These are phyloP conservation scores for Stereocaulon alpinum DNA, from an alignment of 495 filamentous ascomycete species.

Conservation along the genomic window DNA sequence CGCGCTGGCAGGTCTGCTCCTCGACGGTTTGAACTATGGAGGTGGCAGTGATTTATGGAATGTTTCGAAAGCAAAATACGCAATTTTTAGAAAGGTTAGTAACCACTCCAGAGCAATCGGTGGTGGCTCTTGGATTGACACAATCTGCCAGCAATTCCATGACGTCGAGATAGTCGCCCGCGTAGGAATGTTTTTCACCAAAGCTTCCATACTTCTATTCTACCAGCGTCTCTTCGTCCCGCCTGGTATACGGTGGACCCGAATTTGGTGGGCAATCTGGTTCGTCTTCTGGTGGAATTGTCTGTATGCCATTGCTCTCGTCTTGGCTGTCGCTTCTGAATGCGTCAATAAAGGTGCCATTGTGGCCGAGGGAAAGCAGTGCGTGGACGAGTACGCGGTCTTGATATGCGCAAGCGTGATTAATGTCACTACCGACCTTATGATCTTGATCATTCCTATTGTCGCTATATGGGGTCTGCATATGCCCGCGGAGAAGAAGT, in stretches of 20 bases:
- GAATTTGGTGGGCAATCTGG: constrained; percentile 22
- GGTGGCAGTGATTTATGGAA: constrained; percentile 22
- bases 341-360: constrained; percentile 30
- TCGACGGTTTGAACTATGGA: constrained; percentile 19
- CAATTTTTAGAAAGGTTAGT: constrained; percentile 17
- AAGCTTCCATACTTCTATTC: constrained; percentile 41
- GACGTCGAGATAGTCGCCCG: constrained; percentile 21
- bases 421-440: constrained; percentile 43
- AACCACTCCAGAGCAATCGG: background rate
- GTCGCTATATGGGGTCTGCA: constrained; percentile 37
- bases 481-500: constrained; percentile 37
- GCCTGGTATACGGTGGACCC: constrained; percentile 25
- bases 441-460: constrained; percentile 43
- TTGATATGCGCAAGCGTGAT: constrained; percentile 43
- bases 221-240: constrained; percentile 40
- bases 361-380: constrained; percentile 23
- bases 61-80: constrained; percentile 16
- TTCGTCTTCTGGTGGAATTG: constrained; percentile 34
- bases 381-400: constrained; percentile 33
- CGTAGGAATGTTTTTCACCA: constrained; percentile 39
- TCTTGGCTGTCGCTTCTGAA: constrained; percentile 36
- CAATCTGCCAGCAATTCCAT: constrained; percentile 15
- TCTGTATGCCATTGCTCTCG: constrained; percentile 32
- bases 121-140: background rate
- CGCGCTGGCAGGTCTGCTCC: constrained; percentile 12